Conservation (phyloP, 768 basidiomycete species). For the Boletus subcaerulescens region DNA sequence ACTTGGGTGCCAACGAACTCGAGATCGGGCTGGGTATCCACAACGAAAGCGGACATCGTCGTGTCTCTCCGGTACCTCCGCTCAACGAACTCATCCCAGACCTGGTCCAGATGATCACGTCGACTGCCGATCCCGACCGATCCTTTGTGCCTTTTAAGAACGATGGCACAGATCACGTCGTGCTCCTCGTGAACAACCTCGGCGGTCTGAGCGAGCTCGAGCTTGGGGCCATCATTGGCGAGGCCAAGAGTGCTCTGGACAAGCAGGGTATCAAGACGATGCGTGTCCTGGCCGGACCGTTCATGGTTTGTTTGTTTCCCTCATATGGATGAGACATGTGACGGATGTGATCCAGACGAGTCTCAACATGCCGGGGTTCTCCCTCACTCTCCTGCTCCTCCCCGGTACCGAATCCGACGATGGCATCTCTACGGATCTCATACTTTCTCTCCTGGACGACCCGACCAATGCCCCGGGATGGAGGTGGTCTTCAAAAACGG, state of each 20-base stretch:
- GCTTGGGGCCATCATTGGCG: slow-evolving; percentile 63
- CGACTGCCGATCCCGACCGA: slow-evolving; percentile 71
- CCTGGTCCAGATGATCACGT: slow-evolving; percentile 67
- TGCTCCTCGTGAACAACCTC: slow-evolving; percentile 84
- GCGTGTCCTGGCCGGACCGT: slow-evolving; percentile 73
- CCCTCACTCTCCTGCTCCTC: slow-evolving; percentile 76
- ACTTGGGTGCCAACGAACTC: slow-evolving; percentile 61
- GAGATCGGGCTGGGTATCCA: slow-evolving; percentile 93
- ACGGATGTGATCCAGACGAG: slow-evolving; percentile 54
- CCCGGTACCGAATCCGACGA: slow-evolving; percentile 44
- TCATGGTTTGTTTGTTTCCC: slow-evolving; percentile 59
- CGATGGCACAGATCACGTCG: slow-evolving; percentile 62
- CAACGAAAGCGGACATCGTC: slow-evolving; percentile 77
- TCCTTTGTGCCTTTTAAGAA: slow-evolving; percentile 71
- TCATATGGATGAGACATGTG: background rate
- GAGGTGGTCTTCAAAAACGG: slow-evolving; percentile 64
- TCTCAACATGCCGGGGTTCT: slow-evolving; percentile 92
- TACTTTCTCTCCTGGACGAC: slow-evolving; percentile 72
- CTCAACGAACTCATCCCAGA: slow-evolving; percentile 66
- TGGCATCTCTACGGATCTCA: slow-evolving; percentile 36
- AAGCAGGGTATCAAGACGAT: slow-evolving; percentile 53
- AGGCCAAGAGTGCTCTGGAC: slow-evolving; percentile 55
- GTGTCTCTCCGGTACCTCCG: slow-evolving; percentile 68
- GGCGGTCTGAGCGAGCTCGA: slow-evolving; percentile 86
- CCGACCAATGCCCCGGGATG: slow-evolving; percentile 73